phyloP scores from a whole-genome alignment of 2,329 filamentous ascomycete species.

The Penicillium janthinellum region DNA sequence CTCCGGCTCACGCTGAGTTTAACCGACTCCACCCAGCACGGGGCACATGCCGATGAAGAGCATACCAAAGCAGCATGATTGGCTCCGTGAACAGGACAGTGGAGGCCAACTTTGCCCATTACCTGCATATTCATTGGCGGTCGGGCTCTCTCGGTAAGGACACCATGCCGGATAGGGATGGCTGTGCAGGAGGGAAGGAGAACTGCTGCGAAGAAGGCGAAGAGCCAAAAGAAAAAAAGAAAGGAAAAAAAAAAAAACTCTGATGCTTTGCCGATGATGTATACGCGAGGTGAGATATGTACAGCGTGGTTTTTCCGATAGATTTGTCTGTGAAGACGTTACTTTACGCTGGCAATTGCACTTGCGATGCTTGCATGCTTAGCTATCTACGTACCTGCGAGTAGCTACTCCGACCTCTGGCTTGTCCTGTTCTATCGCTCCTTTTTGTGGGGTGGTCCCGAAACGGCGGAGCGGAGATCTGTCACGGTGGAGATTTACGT shows the following conservation, averaged over 20 bases:
- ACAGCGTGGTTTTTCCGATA: background rate
- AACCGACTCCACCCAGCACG: conserved; percentile 8
- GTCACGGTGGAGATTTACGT: conserved; percentile 4
- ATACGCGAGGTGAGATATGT: background rate
- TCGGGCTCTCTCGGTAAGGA: conserved; percentile 16
- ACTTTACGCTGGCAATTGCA: background rate
- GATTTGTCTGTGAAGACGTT: background rate
- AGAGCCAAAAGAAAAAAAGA: background rate
- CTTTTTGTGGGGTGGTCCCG: conserved; percentile 5
- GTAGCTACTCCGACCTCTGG: background rate
- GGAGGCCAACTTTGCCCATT: conserved; percentile 15
- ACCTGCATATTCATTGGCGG: conserved; percentile 20
- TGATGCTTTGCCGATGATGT: no score
- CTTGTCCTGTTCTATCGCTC: background rate
- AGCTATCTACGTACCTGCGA: background rate
- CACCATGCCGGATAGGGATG: conserved; percentile 25
- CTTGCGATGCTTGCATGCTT: background rate
- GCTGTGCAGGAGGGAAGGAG: conserved; percentile 21
- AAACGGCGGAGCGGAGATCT: conserved; percentile 16
- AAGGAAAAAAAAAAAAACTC: background rate
- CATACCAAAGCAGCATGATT: conserved; percentile 30
- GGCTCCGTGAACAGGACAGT: conserved; percentile 4
- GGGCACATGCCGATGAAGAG: conserved; percentile 26
- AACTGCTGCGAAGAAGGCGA: conserved; percentile 9
- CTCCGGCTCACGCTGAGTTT: background rate